Percentiles rank a stretch among this genome's conserved stretches.
Conservation (phyloP, 1,284 basidiomycete species). For the Tilletia horrida region DNA sequence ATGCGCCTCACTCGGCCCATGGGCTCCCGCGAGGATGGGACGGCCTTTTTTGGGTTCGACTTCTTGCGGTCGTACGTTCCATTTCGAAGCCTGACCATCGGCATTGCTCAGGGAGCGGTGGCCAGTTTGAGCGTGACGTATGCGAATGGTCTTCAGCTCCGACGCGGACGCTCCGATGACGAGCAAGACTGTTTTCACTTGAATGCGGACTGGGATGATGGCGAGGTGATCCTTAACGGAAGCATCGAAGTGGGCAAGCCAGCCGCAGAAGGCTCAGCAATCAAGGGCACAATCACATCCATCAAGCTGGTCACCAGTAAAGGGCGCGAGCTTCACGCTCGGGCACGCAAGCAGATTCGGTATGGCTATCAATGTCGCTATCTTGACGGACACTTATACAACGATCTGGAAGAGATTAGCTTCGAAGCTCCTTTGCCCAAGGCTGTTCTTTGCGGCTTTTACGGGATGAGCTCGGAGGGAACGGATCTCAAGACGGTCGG, state of each 20-base stretch:
- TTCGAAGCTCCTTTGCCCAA: conserved; percentile 1
- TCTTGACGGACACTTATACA: no score
- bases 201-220: not conserved
- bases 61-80: not conserved
- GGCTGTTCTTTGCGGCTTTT: not conserved
- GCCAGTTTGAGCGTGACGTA: conserved; percentile 4
- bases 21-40: conserved; percentile 12
- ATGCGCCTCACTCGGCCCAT: conserved; percentile 9
- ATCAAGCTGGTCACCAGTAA: conserved; percentile 1
- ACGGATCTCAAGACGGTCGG: no score
- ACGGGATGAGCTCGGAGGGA: no score
- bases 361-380: not conserved
- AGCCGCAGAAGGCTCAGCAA: not conserved
- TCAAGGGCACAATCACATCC: not conserved
- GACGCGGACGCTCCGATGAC: not conserved
- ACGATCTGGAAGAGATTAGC: not conserved
- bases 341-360: not conserved
- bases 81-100: not conserved
- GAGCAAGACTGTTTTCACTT: not conserved
- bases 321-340: not conserved
- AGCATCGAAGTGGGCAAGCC: conserved; percentile 15
- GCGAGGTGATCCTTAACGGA: not conserved
- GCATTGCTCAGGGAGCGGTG: conserved; percentile 5
- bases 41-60: conserved; percentile 10
- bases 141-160: conserved; percentile 3